Evolutionary conservation across 148 eudicot genomes (phyloP).

Genomic region (Beta vulgaris): DNA sequence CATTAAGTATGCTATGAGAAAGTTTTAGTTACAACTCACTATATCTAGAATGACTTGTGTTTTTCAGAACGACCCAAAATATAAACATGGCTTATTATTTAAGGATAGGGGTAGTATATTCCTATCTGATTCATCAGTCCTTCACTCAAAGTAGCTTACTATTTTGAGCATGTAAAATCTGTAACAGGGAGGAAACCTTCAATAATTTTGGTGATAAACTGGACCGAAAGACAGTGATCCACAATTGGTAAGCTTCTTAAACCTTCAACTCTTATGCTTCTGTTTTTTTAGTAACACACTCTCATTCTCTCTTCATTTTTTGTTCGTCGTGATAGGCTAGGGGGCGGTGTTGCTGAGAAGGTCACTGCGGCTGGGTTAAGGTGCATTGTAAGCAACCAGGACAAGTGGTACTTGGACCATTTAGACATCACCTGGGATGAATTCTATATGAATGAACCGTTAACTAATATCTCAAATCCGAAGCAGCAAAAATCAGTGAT

Average conservation of each 20-base stretch:
- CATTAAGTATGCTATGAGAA: too few species aligned
- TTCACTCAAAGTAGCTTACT: slow-evolving; percentile 3
- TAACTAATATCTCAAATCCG: slow-evolving; percentile 54
- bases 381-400: slow-evolving; percentile 95
- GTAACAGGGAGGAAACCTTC: slow-evolving; percentile 91
- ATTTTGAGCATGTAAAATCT: slow-evolving; percentile 14
- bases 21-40: too few species aligned
- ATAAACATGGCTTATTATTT: too few species aligned
- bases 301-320: background rate
- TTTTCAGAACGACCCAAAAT: too few species aligned
- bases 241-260: slow-evolving; percentile 60
- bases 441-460: slow-evolving; percentile 71
- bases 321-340: slow-evolving; percentile 53
- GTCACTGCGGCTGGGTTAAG: slow-evolving; percentile 77
- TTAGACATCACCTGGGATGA: slow-evolving; percentile 60
- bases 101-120: too few species aligned
- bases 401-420: slow-evolving; percentile 84
- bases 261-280: too few species aligned
- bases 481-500: slow-evolving; percentile 57
- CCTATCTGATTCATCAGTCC: background rate
- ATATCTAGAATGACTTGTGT: too few species aligned
- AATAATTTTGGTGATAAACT: slow-evolving; percentile 70
- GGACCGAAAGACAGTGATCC: slow-evolving; percentile 70
- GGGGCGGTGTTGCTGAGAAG: slow-evolving; percentile 59
- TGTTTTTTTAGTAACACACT: background rate